Conservation (phyloP, 345 rosid genomes). For the Aquilaria yunnanensis region DNA sequence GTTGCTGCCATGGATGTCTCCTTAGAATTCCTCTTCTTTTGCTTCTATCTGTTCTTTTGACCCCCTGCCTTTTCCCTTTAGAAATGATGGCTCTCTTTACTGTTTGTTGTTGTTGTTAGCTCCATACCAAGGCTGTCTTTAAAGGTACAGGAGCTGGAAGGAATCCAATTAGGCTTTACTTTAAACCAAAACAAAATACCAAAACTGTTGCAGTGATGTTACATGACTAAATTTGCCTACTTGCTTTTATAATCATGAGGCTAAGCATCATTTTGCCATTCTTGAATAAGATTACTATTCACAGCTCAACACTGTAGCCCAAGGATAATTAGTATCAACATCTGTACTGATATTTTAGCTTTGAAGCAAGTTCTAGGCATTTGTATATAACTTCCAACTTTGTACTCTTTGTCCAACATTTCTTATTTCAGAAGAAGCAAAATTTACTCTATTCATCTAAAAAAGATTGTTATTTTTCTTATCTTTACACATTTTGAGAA, state of each 20-base stretch:
- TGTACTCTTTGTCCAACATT: neutral
- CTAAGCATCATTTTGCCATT: constrained; percentile 21
- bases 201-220: neutral
- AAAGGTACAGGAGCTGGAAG: constrained; percentile 10
- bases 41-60: constrained; percentile 8
- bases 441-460: too few relatives aligned
- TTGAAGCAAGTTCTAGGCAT: constrained; percentile 1
- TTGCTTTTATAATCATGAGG: constrained; percentile 26
- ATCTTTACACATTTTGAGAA: neutral
- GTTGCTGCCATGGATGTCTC: constrained; percentile 38
- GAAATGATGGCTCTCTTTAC: constrained; percentile 35
- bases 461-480: too few relatives aligned
- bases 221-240: constrained; percentile 22
- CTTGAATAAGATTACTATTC: constrained; percentile 21
- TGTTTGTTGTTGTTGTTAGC: constrained; percentile 17
- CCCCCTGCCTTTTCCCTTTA: constrained; percentile 4
- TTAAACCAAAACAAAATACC: constrained; percentile 18
- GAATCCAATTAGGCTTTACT: constrained; percentile 24
- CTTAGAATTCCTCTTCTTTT: constrained; percentile 2
- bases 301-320: constrained; percentile 13
- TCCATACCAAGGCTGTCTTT: constrained; percentile 25
- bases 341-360: constrained; percentile 13
- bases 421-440: neutral
- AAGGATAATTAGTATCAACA: neutral
- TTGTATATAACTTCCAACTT: neutral